Evolutionary conservation across 768 basidiomycete genomes (phyloP).

Genomic region (Boletus tomentosulus): DNA sequence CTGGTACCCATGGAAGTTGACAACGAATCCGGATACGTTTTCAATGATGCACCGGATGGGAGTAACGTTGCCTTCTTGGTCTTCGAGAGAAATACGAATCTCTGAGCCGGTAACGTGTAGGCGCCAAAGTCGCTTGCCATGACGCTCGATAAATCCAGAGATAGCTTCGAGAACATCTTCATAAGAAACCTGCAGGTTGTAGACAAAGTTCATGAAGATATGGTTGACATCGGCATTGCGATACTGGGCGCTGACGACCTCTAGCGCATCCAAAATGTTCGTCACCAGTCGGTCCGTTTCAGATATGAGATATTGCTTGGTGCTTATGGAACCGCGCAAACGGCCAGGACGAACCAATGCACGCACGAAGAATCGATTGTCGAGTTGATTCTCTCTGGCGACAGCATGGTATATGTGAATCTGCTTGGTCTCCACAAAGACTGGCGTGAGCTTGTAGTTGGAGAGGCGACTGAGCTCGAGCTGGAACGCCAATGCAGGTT

Average conservation of each 20-base stretch:
- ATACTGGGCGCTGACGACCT: constrained; percentile 86
- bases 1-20: constrained; percentile 97
- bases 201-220: constrained; percentile 99
- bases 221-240: constrained; percentile 97
- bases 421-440: constrained; percentile 95
- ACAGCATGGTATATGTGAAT: constrained; percentile 97
- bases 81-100: constrained; percentile 92
- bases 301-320: constrained; percentile 96
- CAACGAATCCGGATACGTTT: constrained; percentile 98
- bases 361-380: constrained; percentile 96
- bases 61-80: constrained; percentile 89
- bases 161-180: constrained; percentile 96
- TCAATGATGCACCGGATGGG: constrained; percentile 98
- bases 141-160: constrained; percentile 98
- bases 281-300: constrained; percentile 97
- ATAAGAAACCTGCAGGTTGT: constrained; percentile 91
- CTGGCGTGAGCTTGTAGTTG: constrained; percentile 94
- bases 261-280: constrained; percentile 88
- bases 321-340: constrained; percentile 86
- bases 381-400: constrained; percentile 94
- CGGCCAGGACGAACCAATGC: constrained; percentile 95
- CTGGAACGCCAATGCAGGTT: constrained; percentile 97
- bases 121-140: constrained; percentile 97
- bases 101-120: constrained; percentile 97
- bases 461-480: constrained; percentile 94